Evolutionary conservation across 1,284 basidiomycete genomes (phyloP).

Genomic region (Cystobasidium sp.): DNA sequence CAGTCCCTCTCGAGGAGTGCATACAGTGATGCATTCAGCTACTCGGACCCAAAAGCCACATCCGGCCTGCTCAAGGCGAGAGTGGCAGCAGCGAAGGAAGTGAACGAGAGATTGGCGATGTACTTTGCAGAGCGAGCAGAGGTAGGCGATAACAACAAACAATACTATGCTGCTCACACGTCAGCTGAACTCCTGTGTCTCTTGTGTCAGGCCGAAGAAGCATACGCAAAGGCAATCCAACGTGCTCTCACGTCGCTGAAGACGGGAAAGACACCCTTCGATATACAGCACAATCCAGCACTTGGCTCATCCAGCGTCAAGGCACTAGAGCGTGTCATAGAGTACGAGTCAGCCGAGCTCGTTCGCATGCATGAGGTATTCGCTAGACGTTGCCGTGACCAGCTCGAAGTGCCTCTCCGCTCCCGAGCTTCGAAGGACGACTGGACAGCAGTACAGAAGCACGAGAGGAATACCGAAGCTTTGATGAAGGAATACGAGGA

Average conservation of each 20-base stretch:
- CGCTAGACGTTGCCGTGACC: slow-evolving; percentile 30
- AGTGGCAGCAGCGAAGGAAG: slow-evolving; percentile 24
- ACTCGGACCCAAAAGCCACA: slow-evolving; percentile 22
- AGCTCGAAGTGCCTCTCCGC: slow-evolving; percentile 32
- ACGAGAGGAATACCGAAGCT: slow-evolving; percentile 27
- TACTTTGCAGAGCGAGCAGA: slow-evolving; percentile 39
- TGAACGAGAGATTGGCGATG: slow-evolving; percentile 36
- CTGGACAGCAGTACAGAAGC: slow-evolving; percentile 19
- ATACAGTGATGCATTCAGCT: slow-evolving; percentile 38
- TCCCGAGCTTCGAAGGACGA: slow-evolving; percentile 25
- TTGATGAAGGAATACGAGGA: slow-evolving; percentile 36
- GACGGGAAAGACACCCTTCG: slow-evolving; percentile 27
- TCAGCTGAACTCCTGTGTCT: not conserved
- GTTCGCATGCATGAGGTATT: slow-evolving; percentile 27
- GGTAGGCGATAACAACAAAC: not conserved
- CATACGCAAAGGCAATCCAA: slow-evolving; percentile 36
- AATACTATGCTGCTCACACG: not conserved
- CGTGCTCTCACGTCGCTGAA: slow-evolving; percentile 17
- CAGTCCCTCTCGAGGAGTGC: slow-evolving; percentile 35
- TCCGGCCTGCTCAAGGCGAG: slow-evolving; percentile 21
- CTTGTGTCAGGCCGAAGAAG: slow-evolving; percentile 32
- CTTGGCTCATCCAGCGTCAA: slow-evolving; percentile 22
- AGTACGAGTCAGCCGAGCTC: slow-evolving; percentile 24
- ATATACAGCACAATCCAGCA: slow-evolving; percentile 21
- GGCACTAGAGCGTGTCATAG: slow-evolving; percentile 32